Base-by-base conservation (phyloP, 2,329 filamentous ascomycete genomes). In the Botrytis porri region DNA sequence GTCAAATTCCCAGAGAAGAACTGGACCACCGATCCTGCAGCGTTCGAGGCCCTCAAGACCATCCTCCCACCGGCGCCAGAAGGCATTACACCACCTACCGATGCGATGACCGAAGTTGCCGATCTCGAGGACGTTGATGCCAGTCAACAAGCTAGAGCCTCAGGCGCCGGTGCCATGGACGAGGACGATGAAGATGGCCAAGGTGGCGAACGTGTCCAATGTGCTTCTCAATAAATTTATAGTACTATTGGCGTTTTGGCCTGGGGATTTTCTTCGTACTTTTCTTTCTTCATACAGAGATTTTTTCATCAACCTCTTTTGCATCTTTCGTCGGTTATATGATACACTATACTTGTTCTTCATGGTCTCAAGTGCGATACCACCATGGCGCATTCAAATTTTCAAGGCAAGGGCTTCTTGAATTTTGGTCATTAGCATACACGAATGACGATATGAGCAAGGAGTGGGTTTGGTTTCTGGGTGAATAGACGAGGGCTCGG, bases 1-100 rank as follows among this genome's bases (percentile, higher is more conserved):
- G 94, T 99, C 84, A 97, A 97, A 85, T 98, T 99, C 88, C 96
- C 96, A 66, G 91, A 93, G 80, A 92, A 90, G 85, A 86, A 89
- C 81, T 92, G 89, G 88, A 88, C 88, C 54, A 82, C 88, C 54
- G 86, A 92, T 69, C 85, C 90, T 25, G 86, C 89, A 73, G 91
- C 93, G 75, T 92, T 97, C 78, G 89, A 93, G 73, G 86, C 91
- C 20, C 90, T 99, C 57, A 94, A 96, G 81, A 88, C 90, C 78
- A 90, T 97, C 72, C 89, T 99, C n/a, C 95, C 95, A 3, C 84
- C 92, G 2, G 91, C 90, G 73, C 82, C 88, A 2, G 76, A 84
- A 57, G 81, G 90, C 57, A 84, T 87, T 72, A 83, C 88, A 37
- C 92, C 94, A 64, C 94, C 95, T 8, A 79, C 86, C 41, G 95